Evolutionary conservation across 176 grass and related monocot species (phyloP).

Genomic region (Pontederia crassipes): DNA sequence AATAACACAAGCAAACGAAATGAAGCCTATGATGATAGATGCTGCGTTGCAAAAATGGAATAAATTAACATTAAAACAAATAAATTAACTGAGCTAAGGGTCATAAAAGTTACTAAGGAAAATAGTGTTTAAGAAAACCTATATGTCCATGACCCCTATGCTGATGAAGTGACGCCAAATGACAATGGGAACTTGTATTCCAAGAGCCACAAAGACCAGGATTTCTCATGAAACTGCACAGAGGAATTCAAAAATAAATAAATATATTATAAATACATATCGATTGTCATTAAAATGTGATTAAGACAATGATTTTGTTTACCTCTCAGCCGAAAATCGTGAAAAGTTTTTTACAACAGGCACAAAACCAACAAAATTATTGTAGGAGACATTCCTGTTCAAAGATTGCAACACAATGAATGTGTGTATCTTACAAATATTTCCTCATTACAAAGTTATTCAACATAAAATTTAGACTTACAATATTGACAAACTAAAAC

Average conservation of each 20-base stretch:
- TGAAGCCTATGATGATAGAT: constrained; percentile 41
- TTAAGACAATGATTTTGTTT: not conserved
- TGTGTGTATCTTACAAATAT: not conserved
- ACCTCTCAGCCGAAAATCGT: constrained; percentile 87
- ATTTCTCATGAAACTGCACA: constrained; percentile 67
- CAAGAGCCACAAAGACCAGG: constrained; percentile 79
- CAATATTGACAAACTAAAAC: constrained; percentile 70
- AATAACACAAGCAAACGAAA: constrained; percentile 41
- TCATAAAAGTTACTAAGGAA: not conserved
- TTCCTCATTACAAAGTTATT: not conserved
- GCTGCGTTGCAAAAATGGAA: constrained; percentile 22
- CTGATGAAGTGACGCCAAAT: constrained; percentile 18
- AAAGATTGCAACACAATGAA: not conserved
- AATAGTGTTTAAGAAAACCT: no score
- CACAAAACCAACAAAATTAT: constrained; percentile 73
- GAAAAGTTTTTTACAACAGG: constrained; percentile 76
- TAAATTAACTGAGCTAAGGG: not conserved
- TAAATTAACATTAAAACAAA: no score
- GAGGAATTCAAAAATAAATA: constrained; percentile 9
- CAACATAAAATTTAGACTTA: constrained; percentile 26
- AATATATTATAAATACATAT: constrained; percentile 6
- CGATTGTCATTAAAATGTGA: not conserved
- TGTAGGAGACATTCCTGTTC: constrained; percentile 89
- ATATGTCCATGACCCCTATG: constrained; percentile 27
- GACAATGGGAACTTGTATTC: constrained; percentile 36